Evolutionary conservation across 2,329 filamentous ascomycete genomes (phyloP).

Genomic region (Penicillium palitans): DNA sequence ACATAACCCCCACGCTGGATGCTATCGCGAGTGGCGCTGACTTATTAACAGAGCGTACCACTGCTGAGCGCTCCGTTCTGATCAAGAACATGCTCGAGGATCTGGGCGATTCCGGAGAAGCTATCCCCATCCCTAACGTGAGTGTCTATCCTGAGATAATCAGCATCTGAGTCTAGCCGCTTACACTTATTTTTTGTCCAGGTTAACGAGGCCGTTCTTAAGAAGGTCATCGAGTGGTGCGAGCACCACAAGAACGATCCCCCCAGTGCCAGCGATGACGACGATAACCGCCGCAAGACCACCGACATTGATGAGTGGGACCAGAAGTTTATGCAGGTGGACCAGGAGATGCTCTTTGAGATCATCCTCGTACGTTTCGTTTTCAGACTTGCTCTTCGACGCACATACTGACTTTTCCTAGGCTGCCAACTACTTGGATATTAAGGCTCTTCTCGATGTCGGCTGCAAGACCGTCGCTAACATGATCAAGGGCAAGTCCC

Average conservation of each 20-base stretch:
- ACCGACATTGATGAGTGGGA: conserved; percentile 99
- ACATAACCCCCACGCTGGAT: conserved; percentile 22
- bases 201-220: conserved; percentile 90
- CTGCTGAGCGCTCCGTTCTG: conserved; percentile 87
- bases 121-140: conserved; percentile 70
- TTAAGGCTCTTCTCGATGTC: conserved; percentile 95
- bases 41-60: conserved; percentile 65
- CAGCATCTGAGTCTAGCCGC: neutral
- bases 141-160: conserved; percentile 10
- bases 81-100: conserved; percentile 99
- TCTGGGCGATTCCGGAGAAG: conserved; percentile 64
- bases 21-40: conserved; percentile 8
- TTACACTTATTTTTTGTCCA: conserved; percentile 31
- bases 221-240: conserved; percentile 98
- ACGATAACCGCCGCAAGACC: conserved; percentile 94
- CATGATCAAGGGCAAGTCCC: conserved; percentile 99
- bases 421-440: conserved; percentile 98
- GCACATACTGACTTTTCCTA: conserved; percentile 37
- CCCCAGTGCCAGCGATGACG: conserved; percentile 76
- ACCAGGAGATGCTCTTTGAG: conserved; percentile 99
- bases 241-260: conserved; percentile 91
- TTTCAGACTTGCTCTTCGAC: neutral
- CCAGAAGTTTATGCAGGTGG: conserved; percentile 99
- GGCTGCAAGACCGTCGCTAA: conserved; percentile 99
- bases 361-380: conserved; percentile 78